phyloP scores from a whole-genome alignment of 2,329 filamentous ascomycete species.

The Atkinsonella hypoxylon region DNA sequence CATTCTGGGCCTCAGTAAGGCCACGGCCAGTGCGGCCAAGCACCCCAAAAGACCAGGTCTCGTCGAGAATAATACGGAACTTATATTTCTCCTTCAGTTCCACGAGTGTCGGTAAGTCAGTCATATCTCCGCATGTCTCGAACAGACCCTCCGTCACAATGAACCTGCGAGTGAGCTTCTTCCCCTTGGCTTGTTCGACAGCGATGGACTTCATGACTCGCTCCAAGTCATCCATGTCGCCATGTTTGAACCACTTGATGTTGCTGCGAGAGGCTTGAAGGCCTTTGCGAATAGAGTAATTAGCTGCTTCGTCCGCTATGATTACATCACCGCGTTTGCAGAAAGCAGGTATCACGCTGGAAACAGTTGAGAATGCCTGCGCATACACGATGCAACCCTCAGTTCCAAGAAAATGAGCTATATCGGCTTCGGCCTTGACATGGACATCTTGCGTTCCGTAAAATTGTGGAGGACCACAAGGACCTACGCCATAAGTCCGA shows the following conservation, averaged over 20 bases:
- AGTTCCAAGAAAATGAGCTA: slow-evolving; percentile 79
- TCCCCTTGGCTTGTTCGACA: slow-evolving; percentile 73
- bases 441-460: slow-evolving; percentile 98
- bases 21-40: slow-evolving; percentile 84
- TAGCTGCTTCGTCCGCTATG: slow-evolving; percentile 85
- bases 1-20: slow-evolving; percentile 91
- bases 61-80: slow-evolving; percentile 93
- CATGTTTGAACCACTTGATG: slow-evolving; percentile 90
- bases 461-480: slow-evolving; percentile 93
- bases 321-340: slow-evolving; percentile 97
- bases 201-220: slow-evolving; percentile 72
- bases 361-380: slow-evolving; percentile 91
- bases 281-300: slow-evolving; percentile 88
- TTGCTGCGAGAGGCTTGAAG: slow-evolving; percentile 86
- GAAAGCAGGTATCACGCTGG: slow-evolving; percentile 93
- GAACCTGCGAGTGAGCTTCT: slow-evolving; percentile 82
- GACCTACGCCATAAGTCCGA: slow-evolving; percentile 89
- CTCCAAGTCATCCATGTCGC: slow-evolving; percentile 90
- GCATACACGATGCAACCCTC: slow-evolving; percentile 90
- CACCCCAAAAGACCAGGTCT: slow-evolving; percentile 95
- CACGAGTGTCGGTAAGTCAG: slow-evolving; percentile 77
- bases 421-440: slow-evolving; percentile 90
- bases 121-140: slow-evolving; percentile 77
- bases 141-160: slow-evolving; percentile 94
- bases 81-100: slow-evolving; percentile 95